These are phyloP conservation scores for Lolium perenne DNA, from an alignment of 176 grass and related monocot genomes.

Conservation along the genomic window DNA sequence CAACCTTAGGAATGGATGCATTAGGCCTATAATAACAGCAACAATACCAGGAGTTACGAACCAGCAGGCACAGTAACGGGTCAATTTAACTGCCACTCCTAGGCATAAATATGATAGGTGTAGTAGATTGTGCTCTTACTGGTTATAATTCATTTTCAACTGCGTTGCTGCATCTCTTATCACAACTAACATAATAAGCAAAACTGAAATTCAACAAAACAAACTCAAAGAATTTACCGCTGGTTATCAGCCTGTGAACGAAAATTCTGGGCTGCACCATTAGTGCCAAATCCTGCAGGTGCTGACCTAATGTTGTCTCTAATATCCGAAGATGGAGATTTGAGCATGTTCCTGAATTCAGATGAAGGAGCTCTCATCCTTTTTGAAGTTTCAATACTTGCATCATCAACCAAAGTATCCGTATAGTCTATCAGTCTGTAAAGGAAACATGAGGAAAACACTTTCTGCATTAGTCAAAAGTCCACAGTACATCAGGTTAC, in stretches of 20 bases:
- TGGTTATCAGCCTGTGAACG: constrained; percentile 47
- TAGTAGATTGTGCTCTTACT: not conserved
- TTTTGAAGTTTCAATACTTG: constrained; percentile 62
- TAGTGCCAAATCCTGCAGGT: constrained; percentile 45
- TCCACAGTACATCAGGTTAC: constrained; percentile 7
- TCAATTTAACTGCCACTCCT: constrained; percentile 13
- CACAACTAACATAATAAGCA: constrained; percentile 27
- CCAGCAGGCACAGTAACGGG: constrained; percentile 2
- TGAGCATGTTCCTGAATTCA: constrained; percentile 45
- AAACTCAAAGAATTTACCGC: constrained; percentile 54
- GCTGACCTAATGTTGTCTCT: constrained; percentile 31
- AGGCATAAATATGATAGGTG: not conserved
- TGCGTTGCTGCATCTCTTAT: not conserved
- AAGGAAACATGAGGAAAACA: constrained; percentile 18
- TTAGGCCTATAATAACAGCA: constrained; percentile 52
- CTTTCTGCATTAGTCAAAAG: constrained; percentile 21
- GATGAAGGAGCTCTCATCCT: constrained; percentile 58
- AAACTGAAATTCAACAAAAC: constrained; percentile 41
- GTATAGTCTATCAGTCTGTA: constrained; percentile 54
- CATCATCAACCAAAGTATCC: constrained; percentile 50
- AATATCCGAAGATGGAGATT: constrained; percentile 43
- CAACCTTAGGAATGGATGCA: constrained; percentile 44
- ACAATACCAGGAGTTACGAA: constrained; percentile 15
- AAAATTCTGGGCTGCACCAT: constrained; percentile 45
- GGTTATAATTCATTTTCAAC: constrained; percentile 1